Evolutionary conservation across 2,329 filamentous ascomycete species (phyloP), one percentile per base, ranked within the genome.

Genomic region (Hypoxylon sp.): DNA sequence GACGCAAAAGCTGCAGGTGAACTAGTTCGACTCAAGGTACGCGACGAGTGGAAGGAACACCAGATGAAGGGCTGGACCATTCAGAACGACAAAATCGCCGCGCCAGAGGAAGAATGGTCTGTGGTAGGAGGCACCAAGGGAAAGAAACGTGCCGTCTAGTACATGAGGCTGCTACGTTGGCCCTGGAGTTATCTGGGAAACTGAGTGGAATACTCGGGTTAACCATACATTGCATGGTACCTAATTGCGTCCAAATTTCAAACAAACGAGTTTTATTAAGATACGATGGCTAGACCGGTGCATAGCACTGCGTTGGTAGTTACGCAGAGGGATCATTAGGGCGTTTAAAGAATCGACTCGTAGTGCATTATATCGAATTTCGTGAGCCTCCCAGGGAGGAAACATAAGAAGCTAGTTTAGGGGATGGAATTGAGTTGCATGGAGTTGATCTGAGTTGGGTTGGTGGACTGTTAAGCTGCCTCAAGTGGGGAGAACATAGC

Each of bases 1-100:
- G 96, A 99, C 77, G 93, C 96, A 0, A 87, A 91, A 51, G 93
- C 94, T 0, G 95, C 97, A 0, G 96, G 95, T 0, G 94, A 98
- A 67, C 80, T 99, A 56, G 92, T 97, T 0, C 84, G 92, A 51
- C 85, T 89, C 54, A 92, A 90, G 78, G 85, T 97, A 5, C 86
- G 84, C 57, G 85, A 91, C 60, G 86, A 89, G 68, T 97, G 93
- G 93, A 87, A 85, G 68, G 79, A 81, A 32, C 83, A 96, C 84
- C 86, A 88, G 78, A 80, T 81, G 44, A 81, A 86, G 21, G 93
- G 93, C 0, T 97, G 93, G 92, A 83, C 72, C 37, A 75, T 92
- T 21, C 80, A 84, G 15, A 81, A 86, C 44, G 88, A 84, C 1
- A 75, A 80, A 53, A 76, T 87, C 47, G 72, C 82, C n/a, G 70